phyloP scores from a whole-genome alignment of 1,284 basidiomycete genomes.

The Phaffia rhodozyma region DNA sequence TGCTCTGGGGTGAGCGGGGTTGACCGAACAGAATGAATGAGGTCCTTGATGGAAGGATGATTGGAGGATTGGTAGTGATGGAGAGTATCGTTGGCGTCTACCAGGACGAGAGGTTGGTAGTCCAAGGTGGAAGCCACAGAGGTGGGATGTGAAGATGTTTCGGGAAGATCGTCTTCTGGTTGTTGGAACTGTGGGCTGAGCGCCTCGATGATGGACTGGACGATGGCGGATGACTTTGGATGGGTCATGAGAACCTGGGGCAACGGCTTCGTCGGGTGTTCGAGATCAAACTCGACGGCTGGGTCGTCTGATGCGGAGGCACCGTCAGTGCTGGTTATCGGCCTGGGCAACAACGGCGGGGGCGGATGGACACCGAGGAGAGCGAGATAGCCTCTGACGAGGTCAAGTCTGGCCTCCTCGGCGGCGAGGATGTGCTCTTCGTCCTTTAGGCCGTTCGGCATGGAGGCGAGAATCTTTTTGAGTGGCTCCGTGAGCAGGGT shows the following conservation, averaged over 20 bases:
- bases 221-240: constrained; percentile 18
- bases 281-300: constrained; percentile 3
- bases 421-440: too few relatives aligned
- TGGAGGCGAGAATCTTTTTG: too few relatives aligned
- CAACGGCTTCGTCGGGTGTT: constrained; percentile 33
- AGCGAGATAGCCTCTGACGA: constrained; percentile 41
- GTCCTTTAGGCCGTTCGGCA: too few relatives aligned
- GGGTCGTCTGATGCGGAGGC: background rate
- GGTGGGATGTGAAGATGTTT: constrained; percentile 1
- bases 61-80: constrained; percentile 41
- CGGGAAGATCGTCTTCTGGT: constrained; percentile 16
- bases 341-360: constrained; percentile 16
- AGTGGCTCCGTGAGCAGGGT: constrained; percentile 41
- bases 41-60: constrained; percentile 28
- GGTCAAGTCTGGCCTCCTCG: constrained; percentile 31
- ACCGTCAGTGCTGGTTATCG: background rate
- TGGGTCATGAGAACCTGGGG: constrained; percentile 33
- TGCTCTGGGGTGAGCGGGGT: constrained; percentile 6
- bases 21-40: constrained; percentile 32
- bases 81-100: constrained; percentile 59
- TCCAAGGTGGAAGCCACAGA: too few relatives aligned
- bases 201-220: too few relatives aligned
- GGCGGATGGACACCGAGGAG: constrained; percentile 29
- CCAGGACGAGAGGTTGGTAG: constrained; percentile 33
- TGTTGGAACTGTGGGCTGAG: too few relatives aligned